phyloP scores from a whole-genome alignment of 495 filamentous ascomycete genomes.

The Zalerion maritima region DNA sequence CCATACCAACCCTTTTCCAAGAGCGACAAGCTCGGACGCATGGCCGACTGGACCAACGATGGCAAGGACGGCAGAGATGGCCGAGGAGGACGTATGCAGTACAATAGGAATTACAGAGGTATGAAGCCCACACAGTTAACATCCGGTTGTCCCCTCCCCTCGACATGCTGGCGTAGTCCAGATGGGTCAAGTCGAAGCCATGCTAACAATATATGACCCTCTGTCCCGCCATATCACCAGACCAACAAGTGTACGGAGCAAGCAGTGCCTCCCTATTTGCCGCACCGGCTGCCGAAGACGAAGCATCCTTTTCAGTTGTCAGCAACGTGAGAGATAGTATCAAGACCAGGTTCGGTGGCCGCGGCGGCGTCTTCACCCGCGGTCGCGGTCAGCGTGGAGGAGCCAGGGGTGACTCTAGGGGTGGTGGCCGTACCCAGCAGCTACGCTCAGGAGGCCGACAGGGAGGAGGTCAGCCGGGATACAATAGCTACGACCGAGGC shows the following conservation, averaged over 20 bases:
- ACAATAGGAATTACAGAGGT: slow-evolving; percentile 89
- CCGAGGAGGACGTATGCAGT: slow-evolving; percentile 67
- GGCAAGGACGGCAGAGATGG: slow-evolving; percentile 68
- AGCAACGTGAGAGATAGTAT: slow-evolving; percentile 76
- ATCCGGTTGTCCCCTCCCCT: too few relatives aligned
- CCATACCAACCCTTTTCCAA: slow-evolving; percentile 97
- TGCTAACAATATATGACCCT: slow-evolving; percentile 3
- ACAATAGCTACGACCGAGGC: slow-evolving; percentile 49
- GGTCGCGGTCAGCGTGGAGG: slow-evolving; percentile 70
- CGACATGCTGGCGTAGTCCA: too few relatives aligned
- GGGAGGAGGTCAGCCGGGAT: slow-evolving; percentile 34
- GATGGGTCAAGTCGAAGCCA: slow-evolving; percentile 1
- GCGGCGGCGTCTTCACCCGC: slow-evolving; percentile 74
- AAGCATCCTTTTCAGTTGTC: slow-evolving; percentile 94
- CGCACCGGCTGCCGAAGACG: slow-evolving; percentile 82
- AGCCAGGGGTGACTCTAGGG: slow-evolving; percentile 52
- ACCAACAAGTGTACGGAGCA: slow-evolving; percentile 93
- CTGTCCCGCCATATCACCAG: too few relatives aligned
- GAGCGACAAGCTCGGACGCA: slow-evolving; percentile 94
- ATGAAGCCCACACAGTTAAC: slow-evolving; percentile 16
- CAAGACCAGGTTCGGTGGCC: slow-evolving; percentile 78
- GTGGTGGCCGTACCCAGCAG: slow-evolving; percentile 43
- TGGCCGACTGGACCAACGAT: slow-evolving; percentile 98
- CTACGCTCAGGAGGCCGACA: slow-evolving; percentile 28
- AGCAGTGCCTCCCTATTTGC: slow-evolving; percentile 77